phyloP scores from a whole-genome alignment of 768 basidiomycete genomes.

The Sarcodon sp. region DNA sequence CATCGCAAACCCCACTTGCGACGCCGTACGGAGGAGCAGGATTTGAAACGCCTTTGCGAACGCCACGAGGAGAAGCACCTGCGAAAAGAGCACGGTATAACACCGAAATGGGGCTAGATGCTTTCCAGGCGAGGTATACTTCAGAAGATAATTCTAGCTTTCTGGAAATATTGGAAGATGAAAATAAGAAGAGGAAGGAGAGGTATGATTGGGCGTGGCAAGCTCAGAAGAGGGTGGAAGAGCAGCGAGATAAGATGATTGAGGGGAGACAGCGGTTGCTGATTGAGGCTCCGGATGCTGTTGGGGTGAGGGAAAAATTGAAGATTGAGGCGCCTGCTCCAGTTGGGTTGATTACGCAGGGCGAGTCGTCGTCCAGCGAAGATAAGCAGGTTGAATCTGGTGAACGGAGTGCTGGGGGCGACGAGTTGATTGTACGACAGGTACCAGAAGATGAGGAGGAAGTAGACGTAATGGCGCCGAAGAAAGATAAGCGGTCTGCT shows the following conservation, averaged over 20 bases:
- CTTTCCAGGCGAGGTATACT: constrained; percentile 85
- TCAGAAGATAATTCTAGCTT: constrained; percentile 98
- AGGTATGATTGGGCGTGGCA: constrained; percentile 91
- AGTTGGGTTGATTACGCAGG: constrained; percentile 37
- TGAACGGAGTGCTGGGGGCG: constrained; percentile 15
- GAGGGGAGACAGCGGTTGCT: constrained; percentile 59
- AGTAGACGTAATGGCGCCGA: constrained; percentile 72
- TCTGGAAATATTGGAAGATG: constrained; percentile 80
- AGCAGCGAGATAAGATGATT: constrained; percentile 48
- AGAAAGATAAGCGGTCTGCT: constrained; percentile 58
- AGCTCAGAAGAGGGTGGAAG: constrained; percentile 73
- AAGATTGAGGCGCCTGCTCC: constrained; percentile 45
- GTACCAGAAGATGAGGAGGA: constrained; percentile 11
- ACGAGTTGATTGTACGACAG: constrained; percentile 13
- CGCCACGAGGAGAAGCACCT: constrained; percentile 23
- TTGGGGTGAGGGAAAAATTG: constrained; percentile 57
- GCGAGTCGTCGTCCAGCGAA: constrained; percentile 17
- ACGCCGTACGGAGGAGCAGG: constrained; percentile 48
- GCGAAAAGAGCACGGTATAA: constrained; percentile 50
- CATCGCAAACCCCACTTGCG: constrained; percentile 35
- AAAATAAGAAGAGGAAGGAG: constrained; percentile 74
- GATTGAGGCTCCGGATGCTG: constrained; percentile 41
- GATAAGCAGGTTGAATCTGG: constrained; percentile 13
- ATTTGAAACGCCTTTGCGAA: constrained; percentile 54
- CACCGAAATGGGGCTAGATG: constrained; percentile 56